Base-by-base conservation (phyloP, 345 rosid species). In the Geranium rotundifolium region DNA sequence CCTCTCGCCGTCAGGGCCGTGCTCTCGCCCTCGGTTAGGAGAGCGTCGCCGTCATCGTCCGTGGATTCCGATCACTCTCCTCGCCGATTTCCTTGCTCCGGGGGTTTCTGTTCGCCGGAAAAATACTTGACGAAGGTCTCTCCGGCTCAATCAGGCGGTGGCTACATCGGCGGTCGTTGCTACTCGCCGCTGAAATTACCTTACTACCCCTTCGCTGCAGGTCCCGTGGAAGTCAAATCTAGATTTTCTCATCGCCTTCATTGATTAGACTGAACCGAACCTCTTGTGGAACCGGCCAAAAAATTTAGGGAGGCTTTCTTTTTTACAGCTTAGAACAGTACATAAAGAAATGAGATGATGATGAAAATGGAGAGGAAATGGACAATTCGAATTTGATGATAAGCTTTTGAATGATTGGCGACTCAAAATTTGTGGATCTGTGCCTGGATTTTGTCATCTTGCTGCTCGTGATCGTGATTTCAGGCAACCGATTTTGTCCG, bases 41-140 rank as follows among this genome's bases (percentile, higher is more conserved):
- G 71, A 19, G 67, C 77, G 19, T 85, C 95, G 2, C 83, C 88
- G 49, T 75, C 82, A 49, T 64, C 59, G 7, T 79, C 84, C 1
- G 7, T 41, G 12, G 50, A 41, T 41, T 41, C 50, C 50, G 50
- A 41, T 41, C 10, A 12, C 50, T 41, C 50, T 41, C 50, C 50
- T 5, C 50, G 50, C 50, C 9, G 50, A 34, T 34, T 34, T 8
- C 41, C 41, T 13, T 79, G 80, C 57, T 46, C 57, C 63, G 71
- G 77, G 0, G 60, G 71, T 4, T 41, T 29, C 49, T 34, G 46
- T 12, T 58, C 69, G 39, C 69, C 63, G 50, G 19, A 18, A 10
- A 39, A 19, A 7, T 62, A 27, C 4, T 30, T 41, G 50, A 41
- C 1, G 50, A 41, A 41, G 10, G 50, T 41, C 50, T 41, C 50